These are phyloP conservation scores for Camelina laxa DNA, from an alignment of 345 rosid species.

Conservation along the genomic window DNA sequence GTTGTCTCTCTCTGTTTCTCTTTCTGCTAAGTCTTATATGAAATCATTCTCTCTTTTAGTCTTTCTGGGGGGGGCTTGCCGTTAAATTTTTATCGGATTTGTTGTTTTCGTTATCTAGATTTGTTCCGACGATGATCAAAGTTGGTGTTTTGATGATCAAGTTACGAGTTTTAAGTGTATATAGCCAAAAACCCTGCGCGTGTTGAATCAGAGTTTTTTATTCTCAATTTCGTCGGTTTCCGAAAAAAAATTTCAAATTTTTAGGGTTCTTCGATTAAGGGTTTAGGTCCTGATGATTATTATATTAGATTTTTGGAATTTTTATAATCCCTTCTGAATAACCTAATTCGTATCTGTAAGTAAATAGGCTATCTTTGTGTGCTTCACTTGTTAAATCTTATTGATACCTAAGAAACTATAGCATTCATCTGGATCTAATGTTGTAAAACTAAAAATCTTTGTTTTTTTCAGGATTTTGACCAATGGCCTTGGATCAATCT, in stretches of 20 bases:
- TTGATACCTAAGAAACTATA: not conserved
- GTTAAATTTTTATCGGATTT: not conserved
- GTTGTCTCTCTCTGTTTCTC: constrained; percentile 13
- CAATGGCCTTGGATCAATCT: constrained; percentile 47
- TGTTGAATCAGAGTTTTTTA: not conserved
- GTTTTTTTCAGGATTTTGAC: constrained; percentile 36
- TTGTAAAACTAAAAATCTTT: not conserved
- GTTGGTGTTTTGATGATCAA: not conserved
- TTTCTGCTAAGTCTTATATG: constrained; percentile 1
- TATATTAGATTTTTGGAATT: not conserved
- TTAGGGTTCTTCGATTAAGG: constrained; percentile 4
- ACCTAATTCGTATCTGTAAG: constrained; percentile 31
- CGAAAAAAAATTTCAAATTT: not conserved
- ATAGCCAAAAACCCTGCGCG: not conserved
- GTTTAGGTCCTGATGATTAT: not conserved
- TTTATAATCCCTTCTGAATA: not conserved
- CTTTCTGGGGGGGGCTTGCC: not conserved
- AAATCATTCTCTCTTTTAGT: not conserved
- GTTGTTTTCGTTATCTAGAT: not conserved
- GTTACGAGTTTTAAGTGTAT: not conserved
- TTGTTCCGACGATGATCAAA: constrained; percentile 9
- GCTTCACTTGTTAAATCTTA: constrained; percentile 25
- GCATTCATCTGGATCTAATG: constrained; percentile 26
- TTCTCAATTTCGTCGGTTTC: not conserved
- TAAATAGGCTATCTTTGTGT: constrained; percentile 4